These are phyloP conservation scores for Orbilia blumenaviensis DNA, from an alignment of 2,329 filamentous ascomycete genomes.

Conservation along the genomic window DNA sequence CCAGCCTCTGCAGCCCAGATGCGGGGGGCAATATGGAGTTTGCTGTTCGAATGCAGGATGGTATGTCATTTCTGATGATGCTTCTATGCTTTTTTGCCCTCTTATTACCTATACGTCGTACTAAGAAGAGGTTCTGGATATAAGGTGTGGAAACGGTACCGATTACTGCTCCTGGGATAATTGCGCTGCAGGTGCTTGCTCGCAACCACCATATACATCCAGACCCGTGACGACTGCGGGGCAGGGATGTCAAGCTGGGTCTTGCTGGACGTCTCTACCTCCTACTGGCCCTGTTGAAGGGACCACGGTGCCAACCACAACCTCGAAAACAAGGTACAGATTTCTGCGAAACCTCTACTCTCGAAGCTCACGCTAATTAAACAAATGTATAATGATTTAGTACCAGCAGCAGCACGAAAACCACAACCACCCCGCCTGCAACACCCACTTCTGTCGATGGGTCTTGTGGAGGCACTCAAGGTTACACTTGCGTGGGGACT, in stretches of 20 bases:
- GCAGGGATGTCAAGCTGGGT: neutral
- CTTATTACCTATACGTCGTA: neutral
- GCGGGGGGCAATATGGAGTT: conserved; percentile 27
- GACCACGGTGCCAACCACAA: neutral
- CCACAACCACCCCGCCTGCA: conserved; percentile 5
- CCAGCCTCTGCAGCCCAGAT: conserved; percentile 9
- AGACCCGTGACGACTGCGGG: neutral
- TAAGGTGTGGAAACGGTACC: conserved; percentile 25
- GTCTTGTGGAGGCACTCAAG: conserved; percentile 22
- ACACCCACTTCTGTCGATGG: conserved; percentile 22
- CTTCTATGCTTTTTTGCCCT: neutral
- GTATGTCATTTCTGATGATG: neutral
- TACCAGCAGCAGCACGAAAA: conserved; percentile 1
- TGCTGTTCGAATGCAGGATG: conserved; percentile 34
- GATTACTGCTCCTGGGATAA: neutral
- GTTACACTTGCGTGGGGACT: conserved; percentile 18
- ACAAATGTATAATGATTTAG: too few species aligned
- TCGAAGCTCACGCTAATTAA: too few species aligned
- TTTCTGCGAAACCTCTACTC: too few species aligned
- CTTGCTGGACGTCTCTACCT: conserved; percentile 32
- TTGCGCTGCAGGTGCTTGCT: conserved; percentile 25
- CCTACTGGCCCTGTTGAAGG: conserved; percentile 21
- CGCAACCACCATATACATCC: neutral
- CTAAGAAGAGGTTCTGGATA: too few species aligned
- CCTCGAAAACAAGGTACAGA: neutral